A percentile compares a stretch with the other conserved stretches of the same genome.
Evolutionary conservation across 257 asterid genomes (phyloP).

Genomic region (Rhazya stricta): DNA sequence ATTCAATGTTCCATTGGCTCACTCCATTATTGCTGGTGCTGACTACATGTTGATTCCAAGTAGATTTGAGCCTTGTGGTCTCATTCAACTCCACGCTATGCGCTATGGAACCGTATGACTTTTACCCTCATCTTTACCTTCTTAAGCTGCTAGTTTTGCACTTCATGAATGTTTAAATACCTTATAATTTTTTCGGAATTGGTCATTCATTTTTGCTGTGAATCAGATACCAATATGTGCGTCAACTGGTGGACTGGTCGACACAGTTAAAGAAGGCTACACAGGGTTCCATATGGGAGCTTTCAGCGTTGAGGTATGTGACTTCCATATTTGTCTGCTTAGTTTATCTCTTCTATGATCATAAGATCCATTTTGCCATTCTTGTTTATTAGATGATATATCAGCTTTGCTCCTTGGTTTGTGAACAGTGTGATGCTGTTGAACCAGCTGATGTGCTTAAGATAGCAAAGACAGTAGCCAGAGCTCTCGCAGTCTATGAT

Average conservation of each 20-base stretch:
- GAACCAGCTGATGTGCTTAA: constrained; percentile 70
- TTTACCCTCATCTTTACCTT: neutral
- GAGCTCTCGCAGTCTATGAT: constrained; percentile 64
- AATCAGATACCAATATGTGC: constrained; percentile 77
- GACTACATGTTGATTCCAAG: constrained; percentile 87
- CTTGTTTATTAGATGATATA: neutral
- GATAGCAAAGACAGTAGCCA: constrained; percentile 48
- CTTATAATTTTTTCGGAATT: neutral
- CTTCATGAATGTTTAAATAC: neutral
- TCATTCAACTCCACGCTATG: constrained; percentile 96
- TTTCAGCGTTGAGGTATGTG: constrained; percentile 66
- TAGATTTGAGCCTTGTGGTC: constrained; percentile 98
- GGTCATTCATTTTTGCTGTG: constrained; percentile 6
- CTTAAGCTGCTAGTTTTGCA: neutral
- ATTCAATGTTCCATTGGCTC: constrained; percentile 86
- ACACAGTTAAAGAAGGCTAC: constrained; percentile 83
- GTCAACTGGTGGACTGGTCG: constrained; percentile 97
- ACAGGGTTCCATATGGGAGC: constrained; percentile 98
- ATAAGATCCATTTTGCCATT: neutral
- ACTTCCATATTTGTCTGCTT: neutral
- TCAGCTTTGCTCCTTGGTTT: constrained; percentile 10
- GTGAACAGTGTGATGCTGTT: constrained; percentile 57
- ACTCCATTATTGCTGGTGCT: constrained; percentile 82
- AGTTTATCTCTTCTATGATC: neutral
- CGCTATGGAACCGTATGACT: constrained; percentile 88